These are phyloP conservation scores for Phytophthora chlamydospora DNA, from an alignment of 352 stramenopile genomes.

Conservation along the genomic window DNA sequence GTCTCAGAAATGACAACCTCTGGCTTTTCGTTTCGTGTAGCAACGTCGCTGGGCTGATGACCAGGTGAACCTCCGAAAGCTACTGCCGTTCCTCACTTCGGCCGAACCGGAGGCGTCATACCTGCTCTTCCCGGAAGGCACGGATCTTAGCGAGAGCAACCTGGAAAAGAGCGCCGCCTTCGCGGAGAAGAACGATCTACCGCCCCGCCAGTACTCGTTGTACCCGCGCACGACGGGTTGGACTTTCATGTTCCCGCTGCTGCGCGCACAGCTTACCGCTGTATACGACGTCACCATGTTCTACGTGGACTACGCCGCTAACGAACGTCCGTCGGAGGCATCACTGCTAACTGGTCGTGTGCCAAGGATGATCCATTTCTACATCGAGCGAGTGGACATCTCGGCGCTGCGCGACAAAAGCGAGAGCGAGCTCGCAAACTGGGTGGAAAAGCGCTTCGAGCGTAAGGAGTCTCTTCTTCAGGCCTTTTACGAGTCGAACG, in stretches of 20 bases:
- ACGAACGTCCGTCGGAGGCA: constrained; percentile 73
- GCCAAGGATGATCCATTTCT: constrained; percentile 71
- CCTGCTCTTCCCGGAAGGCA: constrained; percentile 85
- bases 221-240: constrained; percentile 81
- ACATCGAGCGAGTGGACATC: constrained; percentile 70
- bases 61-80: constrained; percentile 50
- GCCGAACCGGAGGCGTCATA: constrained; percentile 66
- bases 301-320: constrained; percentile 67
- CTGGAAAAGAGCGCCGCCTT: constrained; percentile 66
- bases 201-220: constrained; percentile 62
- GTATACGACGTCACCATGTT: constrained; percentile 89
- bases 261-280: constrained; percentile 61
- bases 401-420: constrained; percentile 38
- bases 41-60: constrained; percentile 73
- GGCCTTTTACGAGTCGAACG: constrained; percentile 64
- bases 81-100: constrained; percentile 61
- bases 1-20: neutral
- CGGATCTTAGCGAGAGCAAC: constrained; percentile 72
- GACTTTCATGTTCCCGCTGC: constrained; percentile 73
- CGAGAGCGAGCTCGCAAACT: constrained; percentile 51
- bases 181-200: constrained; percentile 55
- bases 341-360: constrained; percentile 63
- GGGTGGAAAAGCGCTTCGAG: constrained; percentile 71
- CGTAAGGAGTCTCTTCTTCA: constrained; percentile 71
- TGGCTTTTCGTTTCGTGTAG: constrained; percentile 20